phyloP scores from a whole-genome alignment of 352 stramenopile species.

The Plasmopara viticola region DNA sequence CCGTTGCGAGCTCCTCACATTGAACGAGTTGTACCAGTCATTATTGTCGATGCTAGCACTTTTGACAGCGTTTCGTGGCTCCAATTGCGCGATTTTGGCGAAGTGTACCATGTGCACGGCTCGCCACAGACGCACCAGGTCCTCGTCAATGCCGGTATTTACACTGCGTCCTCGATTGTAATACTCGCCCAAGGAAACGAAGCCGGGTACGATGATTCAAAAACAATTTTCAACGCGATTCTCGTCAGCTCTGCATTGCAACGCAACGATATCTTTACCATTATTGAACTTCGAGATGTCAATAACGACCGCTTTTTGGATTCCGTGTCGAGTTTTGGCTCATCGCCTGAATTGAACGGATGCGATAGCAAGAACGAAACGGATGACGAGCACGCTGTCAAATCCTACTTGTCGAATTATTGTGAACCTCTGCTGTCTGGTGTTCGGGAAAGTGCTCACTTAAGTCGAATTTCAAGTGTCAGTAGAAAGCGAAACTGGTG shows the following conservation, averaged over 20 bases:
- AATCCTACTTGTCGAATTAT: conserved; percentile 20
- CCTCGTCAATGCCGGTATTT: conserved; percentile 67
- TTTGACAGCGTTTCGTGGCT: conserved; percentile 70
- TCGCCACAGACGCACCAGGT: conserved; percentile 69
- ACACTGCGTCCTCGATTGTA: conserved; percentile 72
- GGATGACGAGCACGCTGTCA: conserved; percentile 22
- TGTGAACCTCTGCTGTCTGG: conserved; percentile 11
- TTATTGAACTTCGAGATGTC: conserved; percentile 80
- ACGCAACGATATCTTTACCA: conserved; percentile 68
- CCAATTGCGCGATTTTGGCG: conserved; percentile 51
- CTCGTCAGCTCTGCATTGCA: conserved; percentile 69
- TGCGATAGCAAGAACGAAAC: conserved; percentile 12
- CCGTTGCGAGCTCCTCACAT: conserved; percentile 69
- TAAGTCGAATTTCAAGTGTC: conserved; percentile 25
- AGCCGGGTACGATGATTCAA: conserved; percentile 71
- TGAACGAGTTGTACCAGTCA: conserved; percentile 51
- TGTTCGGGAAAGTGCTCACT: conserved; percentile 17
- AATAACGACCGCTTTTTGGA: conserved; percentile 83
- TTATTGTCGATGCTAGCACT: conserved; percentile 64
- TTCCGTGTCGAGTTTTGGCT: conserved; percentile 57
- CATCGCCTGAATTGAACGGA: conserved; percentile 12
- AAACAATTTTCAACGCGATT: conserved; percentile 84
- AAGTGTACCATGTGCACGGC: conserved; percentile 76
- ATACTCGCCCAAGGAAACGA: conserved; percentile 73
- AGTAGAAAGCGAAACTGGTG: conserved; percentile 37